Evolutionary conservation across 148 eudicot species (phyloP).

Genomic region (Mesembryanthemum crystallinum): DNA sequence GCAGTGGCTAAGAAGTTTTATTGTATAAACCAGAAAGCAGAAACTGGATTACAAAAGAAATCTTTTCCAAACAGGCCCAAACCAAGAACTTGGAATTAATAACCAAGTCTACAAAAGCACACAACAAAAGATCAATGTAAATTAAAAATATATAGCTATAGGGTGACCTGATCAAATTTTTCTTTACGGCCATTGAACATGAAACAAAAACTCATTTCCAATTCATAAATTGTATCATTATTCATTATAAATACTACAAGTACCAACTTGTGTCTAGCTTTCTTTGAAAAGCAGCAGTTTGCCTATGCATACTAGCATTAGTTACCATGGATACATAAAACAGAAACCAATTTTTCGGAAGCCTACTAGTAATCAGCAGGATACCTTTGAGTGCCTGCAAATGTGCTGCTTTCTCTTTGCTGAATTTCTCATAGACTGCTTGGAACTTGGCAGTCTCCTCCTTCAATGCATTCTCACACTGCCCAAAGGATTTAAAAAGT

Average conservation of each 20-base stretch:
- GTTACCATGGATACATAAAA: background rate
- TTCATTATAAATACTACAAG: background rate
- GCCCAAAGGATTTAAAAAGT: conserved; percentile 18
- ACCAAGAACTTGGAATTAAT: background rate
- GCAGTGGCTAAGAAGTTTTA: no score
- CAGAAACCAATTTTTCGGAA: background rate
- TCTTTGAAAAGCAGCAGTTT: background rate
- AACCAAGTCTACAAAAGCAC: background rate
- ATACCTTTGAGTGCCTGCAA: conserved; percentile 78
- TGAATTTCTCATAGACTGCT: conserved; percentile 61
- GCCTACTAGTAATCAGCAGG: background rate
- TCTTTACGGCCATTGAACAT: background rate
- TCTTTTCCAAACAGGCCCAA: background rate
- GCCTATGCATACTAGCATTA: background rate
- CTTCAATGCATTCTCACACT: conserved; percentile 85
- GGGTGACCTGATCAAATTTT: background rate
- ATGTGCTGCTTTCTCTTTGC: conserved; percentile 76
- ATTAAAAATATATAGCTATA: background rate
- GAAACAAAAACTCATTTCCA: background rate
- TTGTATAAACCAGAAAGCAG: background rate
- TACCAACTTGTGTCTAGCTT: no score
- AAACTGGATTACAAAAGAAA: background rate
- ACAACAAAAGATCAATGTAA: background rate
- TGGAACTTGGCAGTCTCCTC: conserved; percentile 71
- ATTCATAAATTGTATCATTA: background rate